phyloP scores from a whole-genome alignment of 495 filamentous ascomycete genomes.

The Hapsidospora chrysogenum region DNA sequence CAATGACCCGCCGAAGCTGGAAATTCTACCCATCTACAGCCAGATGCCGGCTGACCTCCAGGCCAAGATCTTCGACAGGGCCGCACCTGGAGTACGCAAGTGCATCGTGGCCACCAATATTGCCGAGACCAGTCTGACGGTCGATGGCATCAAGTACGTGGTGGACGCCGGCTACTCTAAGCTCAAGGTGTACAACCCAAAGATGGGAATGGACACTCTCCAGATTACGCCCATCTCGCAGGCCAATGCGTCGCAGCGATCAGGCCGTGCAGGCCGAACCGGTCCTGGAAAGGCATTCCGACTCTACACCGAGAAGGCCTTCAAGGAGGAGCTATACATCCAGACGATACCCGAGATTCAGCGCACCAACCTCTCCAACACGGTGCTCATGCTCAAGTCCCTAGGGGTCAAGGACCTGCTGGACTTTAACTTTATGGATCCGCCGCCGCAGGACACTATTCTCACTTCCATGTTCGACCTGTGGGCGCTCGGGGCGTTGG shows the following conservation, averaged over 20 bases:
- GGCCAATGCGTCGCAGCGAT: slow-evolving; percentile 85
- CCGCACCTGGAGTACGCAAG: slow-evolving; percentile 79
- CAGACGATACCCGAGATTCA: slow-evolving; percentile 98
- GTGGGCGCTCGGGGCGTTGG: slow-evolving; percentile 88
- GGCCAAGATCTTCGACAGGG: slow-evolving; percentile 91
- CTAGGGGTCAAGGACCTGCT: slow-evolving; percentile 86
- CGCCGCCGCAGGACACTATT: slow-evolving; percentile 95
- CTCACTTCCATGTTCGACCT: slow-evolving; percentile 94
- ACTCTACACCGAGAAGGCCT: slow-evolving; percentile 86
- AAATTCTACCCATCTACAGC: slow-evolving; percentile 95
- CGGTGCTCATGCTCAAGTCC: slow-evolving; percentile 84
- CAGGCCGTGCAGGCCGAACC: slow-evolving; percentile 86
- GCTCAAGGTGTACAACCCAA: slow-evolving; percentile 94
- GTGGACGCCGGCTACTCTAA: slow-evolving; percentile 95
- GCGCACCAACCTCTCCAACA: slow-evolving; percentile 88
- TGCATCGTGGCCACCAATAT: slow-evolving; percentile 99
- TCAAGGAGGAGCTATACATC: slow-evolving; percentile 92
- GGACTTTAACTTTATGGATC: slow-evolving; percentile 99
- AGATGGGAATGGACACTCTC: slow-evolving; percentile 98
- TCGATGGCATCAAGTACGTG: slow-evolving; percentile 99
- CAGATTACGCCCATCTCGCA: slow-evolving; percentile 98
- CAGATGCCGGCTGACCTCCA: slow-evolving; percentile 98
- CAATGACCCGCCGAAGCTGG: slow-evolving; percentile 88
- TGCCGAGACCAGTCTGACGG: slow-evolving; percentile 93
- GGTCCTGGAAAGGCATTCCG: slow-evolving; percentile 93